These are phyloP conservation scores for Ascochyta fabae DNA, from an alignment of 2,329 filamentous ascomycete species.

Conservation along the genomic window DNA sequence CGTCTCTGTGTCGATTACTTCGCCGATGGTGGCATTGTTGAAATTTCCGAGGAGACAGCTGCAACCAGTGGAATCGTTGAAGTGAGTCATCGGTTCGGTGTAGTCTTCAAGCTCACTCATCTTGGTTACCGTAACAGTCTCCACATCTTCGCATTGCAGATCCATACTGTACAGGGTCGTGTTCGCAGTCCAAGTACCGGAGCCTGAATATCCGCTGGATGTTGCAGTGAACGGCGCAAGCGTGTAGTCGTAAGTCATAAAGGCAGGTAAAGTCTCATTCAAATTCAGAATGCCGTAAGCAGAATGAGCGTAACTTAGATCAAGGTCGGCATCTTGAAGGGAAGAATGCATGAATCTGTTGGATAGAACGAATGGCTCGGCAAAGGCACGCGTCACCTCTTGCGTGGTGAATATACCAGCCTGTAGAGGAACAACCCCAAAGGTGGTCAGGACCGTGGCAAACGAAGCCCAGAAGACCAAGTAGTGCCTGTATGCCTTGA, in stretches of 20 bases:
- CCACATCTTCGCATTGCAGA: slow-evolving; percentile 34
- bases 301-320: slow-evolving; percentile 51
- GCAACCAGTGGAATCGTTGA: too few species aligned
- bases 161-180: slow-evolving; percentile 42
- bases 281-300: slow-evolving; percentile 58
- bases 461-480: slow-evolving; percentile 56
- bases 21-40: too few species aligned
- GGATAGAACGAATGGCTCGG: slow-evolving; percentile 17
- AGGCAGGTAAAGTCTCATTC: slow-evolving; percentile 53
- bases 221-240: slow-evolving; percentile 50
- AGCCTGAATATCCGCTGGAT: slow-evolving; percentile 17
- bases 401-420: slow-evolving; percentile 57
- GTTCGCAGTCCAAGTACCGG: slow-evolving; percentile 24
- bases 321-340: slow-evolving; percentile 40
- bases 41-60: too few species aligned
- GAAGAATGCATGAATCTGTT: slow-evolving; percentile 30
- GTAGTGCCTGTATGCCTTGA: slow-evolving; percentile 55
- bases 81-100: too few species aligned
- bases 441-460: slow-evolving; percentile 59
- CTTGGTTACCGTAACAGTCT: too few species aligned
- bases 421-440: slow-evolving; percentile 61
- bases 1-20: too few species aligned
- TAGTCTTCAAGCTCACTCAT: too few species aligned
- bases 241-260: slow-evolving; percentile 52
- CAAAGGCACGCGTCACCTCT: slow-evolving; percentile 22